Percentiles rank a stretch among this genome's conserved stretches.
phyloP scores from a whole-genome alignment of 345 rosid species.

The Conringia planisiliqua region DNA sequence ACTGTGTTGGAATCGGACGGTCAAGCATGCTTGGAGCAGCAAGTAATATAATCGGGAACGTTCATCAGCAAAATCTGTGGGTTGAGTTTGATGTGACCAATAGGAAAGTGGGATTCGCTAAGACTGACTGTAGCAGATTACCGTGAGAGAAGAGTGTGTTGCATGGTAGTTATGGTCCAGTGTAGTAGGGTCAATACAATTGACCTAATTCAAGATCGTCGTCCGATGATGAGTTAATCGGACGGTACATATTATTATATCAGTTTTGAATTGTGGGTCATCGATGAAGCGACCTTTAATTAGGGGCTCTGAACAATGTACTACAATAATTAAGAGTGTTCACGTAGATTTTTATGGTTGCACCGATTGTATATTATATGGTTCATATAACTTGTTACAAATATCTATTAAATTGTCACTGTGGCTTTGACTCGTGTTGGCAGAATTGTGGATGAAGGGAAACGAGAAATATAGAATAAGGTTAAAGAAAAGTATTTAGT shows the following conservation, averaged over 20 bases:
- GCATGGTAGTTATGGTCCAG: neutral
- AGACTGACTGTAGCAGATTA: slow-evolving; percentile 53
- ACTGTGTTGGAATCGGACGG: slow-evolving; percentile 79
- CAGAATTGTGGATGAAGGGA: slow-evolving; percentile 2
- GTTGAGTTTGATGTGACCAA: slow-evolving; percentile 71
- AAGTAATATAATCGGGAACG: slow-evolving; percentile 79
- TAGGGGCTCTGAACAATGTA: slow-evolving; percentile 21
- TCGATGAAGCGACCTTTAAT: slow-evolving; percentile 1
- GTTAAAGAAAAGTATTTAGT: neutral
- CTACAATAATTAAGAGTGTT: slow-evolving; percentile 15
- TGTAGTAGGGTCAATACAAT: slow-evolving; percentile 6
- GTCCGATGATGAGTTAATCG: slow-evolving; percentile 14
- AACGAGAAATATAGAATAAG: neutral
- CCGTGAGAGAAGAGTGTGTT: neutral
- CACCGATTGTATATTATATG: slow-evolving; percentile 15
- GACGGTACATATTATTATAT: slow-evolving; percentile 22
- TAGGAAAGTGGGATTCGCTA: slow-evolving; percentile 55
- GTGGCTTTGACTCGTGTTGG: slow-evolving; percentile 4
- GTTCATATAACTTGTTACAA: slow-evolving; percentile 12
- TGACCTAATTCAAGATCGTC: too few relatives aligned
- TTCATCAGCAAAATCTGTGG: slow-evolving; percentile 89
- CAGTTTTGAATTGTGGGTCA: slow-evolving; percentile 8
- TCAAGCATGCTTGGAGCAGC: slow-evolving; percentile 68
- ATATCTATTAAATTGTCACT: neutral
- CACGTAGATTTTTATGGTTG: slow-evolving; percentile 6